Evolutionary conservation across 805 yeast genomes (phyloP), one percentile per base, ranked within the genome.

Genomic region (Teunomyces pallodes): DNA sequence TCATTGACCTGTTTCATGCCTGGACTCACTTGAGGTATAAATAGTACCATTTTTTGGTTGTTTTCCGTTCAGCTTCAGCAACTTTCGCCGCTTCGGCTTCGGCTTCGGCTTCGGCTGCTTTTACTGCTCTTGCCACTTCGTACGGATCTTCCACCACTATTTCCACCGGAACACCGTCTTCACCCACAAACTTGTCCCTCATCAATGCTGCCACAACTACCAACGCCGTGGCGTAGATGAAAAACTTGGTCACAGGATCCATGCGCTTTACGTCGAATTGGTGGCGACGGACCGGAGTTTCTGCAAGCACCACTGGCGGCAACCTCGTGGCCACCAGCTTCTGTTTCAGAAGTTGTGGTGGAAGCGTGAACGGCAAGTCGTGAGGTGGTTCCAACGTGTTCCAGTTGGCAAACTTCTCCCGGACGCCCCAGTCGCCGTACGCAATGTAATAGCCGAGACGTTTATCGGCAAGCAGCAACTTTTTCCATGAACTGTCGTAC

Each of bases 381-480:
- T 74, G 76, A 0, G 88, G 90, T 6, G 72, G 61, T 3, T 58
- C 63, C 26, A 56, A 53, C n/a, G 72, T 62, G 48, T 68, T 71
- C 70, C 80, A 72, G 53, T 72, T 72, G 43, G 67, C 65, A 47
- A 84, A 76, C 16, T 79, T 78, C 42, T 79, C 82, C 52, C 95
- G 72, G 1, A 82, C 84, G 0, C 90, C 94, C 76, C 86, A 80
- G 42, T 84, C 72, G 2, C 91, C 91, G 63, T 82, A 87, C 0
- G 84, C 75, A 28, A 84, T 74, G 66, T 76, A 83, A 61, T 81
- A 84, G 8, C 81, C 75, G 53, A 84, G 69, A 51, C 77, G 70
- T 58, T 85, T 84, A 45, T 76, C 76, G 44, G 77, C 74, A 9
- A 51, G 51, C 3, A 80, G 70, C 40, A 84, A 53, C 36, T 69